These are phyloP conservation scores for Amylostereum areolatum DNA, from an alignment of 1,284 basidiomycete genomes.

Conservation along the genomic window DNA sequence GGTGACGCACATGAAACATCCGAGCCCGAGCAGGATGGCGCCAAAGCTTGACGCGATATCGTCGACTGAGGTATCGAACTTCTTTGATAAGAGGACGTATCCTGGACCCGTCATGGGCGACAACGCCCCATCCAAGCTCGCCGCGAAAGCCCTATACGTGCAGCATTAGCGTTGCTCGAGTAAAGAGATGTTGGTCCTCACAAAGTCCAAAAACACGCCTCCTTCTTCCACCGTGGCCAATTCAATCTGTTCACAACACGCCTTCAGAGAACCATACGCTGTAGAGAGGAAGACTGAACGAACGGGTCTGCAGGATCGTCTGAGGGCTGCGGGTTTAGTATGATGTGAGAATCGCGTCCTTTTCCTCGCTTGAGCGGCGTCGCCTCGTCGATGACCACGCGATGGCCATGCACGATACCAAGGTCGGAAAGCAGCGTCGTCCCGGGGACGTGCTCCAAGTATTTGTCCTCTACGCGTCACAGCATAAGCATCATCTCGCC, in stretches of 20 bases:
- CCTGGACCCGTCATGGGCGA: slow-evolving; percentile 38
- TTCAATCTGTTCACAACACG: slow-evolving; percentile 26
- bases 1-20: slow-evolving; percentile 33
- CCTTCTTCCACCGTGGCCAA: slow-evolving; percentile 41
- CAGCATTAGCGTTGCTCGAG: neutral
- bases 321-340: slow-evolving; percentile 40
- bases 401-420: slow-evolving; percentile 29
- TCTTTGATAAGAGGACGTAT: slow-evolving; percentile 31
- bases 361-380: slow-evolving; percentile 30
- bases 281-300: slow-evolving; percentile 7
- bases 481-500: neutral
- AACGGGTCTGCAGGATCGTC: slow-evolving; percentile 38
- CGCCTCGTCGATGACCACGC: slow-evolving; percentile 27
- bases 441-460: slow-evolving; percentile 32
- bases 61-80: slow-evolving; percentile 34
- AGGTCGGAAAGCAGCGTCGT: slow-evolving; percentile 37
- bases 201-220: slow-evolving; percentile 38
- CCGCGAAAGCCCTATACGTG: slow-evolving; percentile 27
- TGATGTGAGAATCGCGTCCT: slow-evolving; percentile 32
- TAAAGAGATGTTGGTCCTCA: slow-evolving; percentile 11
- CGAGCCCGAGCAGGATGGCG: slow-evolving; percentile 31
- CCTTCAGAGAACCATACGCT: neutral
- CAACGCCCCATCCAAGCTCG: slow-evolving; percentile 37
- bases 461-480: slow-evolving; percentile 24
- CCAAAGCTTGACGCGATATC: slow-evolving; percentile 35